Base-by-base conservation (phyloP, 1,284 basidiomycete genomes). In the Dichomitus squalens region DNA sequence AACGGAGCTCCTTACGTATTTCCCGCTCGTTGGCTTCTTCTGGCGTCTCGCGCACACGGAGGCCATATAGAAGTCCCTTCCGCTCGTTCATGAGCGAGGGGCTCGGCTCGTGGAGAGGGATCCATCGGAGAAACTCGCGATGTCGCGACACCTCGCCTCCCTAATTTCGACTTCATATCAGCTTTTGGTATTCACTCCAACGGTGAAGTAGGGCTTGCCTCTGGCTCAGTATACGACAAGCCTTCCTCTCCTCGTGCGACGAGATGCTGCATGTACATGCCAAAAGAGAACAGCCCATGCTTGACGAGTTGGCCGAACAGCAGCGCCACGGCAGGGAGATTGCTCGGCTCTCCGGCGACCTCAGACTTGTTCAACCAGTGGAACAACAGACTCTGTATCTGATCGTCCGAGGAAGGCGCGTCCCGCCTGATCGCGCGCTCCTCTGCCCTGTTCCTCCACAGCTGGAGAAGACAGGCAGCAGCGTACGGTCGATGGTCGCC, bases 401-500 rank as follows among this genome's bases (percentile, higher is more conserved):
- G 78, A 53, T 82, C 81, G 60, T 81, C 78, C 1, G 86, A 85
- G 8, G 80, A 79, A 9, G 76, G 73, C 33, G 78, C 73, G 57
- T 86, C 82, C 27, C 87, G 79, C 40, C 86, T 78, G 53, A 79
- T 79, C 7, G 85, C 85, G 29, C 86, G 78, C 59, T 85, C 83
- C 52, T 81, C 81, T 12, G 82, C 82, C 61, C 77, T 81, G 55
- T 87, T 84, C 49, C 86, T 80, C 83, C 92, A 93, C 41, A 82
- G 79, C 18, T 79, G 80, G 49, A 96, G 83, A 38, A 96, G 76
- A 4, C 90, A 90, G 16, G 86, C 86, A 0, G 88, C 92, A 14
- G 87, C 91, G 64, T 92, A 92, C 4, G 92, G 87, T 21, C 95
- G 84, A 67, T 95, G 94, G 41, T 90, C 85, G 2, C 93, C 93